phyloP scores from a whole-genome alignment of 1,284 basidiomycete genomes.

The Vanrija pseudolonga region DNA sequence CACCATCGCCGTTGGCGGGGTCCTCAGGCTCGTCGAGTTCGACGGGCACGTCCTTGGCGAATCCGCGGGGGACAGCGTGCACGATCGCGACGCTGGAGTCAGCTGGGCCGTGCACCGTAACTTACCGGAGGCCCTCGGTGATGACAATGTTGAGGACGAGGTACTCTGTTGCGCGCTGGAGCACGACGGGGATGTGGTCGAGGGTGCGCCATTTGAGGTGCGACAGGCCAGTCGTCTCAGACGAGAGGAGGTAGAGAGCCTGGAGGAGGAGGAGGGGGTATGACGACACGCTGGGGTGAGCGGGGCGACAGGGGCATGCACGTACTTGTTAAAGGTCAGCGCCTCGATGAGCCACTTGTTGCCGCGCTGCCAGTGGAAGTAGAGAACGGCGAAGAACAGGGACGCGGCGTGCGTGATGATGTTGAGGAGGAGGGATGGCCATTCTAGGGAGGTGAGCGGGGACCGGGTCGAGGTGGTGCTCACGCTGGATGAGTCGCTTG shows the following conservation, averaged over 20 bases:
- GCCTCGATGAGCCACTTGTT: slow-evolving; percentile 35
- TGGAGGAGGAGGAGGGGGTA: slow-evolving; percentile 37
- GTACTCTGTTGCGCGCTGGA: slow-evolving; percentile 27
- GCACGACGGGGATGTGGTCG: slow-evolving; percentile 22
- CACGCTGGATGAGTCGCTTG: slow-evolving; percentile 26
- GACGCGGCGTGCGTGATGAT: slow-evolving; percentile 33
- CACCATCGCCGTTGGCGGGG: too few species aligned
- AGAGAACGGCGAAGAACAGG: slow-evolving; percentile 22
- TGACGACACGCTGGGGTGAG: slow-evolving; percentile 31
- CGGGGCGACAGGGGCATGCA: not conserved
- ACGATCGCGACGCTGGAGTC: not conserved
- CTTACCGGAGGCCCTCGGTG: slow-evolving; percentile 31
- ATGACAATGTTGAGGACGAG: slow-evolving; percentile 35
- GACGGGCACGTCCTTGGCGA: too few species aligned
- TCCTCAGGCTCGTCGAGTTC: too few species aligned
- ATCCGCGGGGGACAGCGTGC: too few species aligned
- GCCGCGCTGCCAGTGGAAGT: slow-evolving; percentile 16
- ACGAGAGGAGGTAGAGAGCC: slow-evolving; percentile 25
- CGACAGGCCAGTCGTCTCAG: slow-evolving; percentile 13
- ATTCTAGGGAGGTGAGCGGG: slow-evolving; percentile 16
- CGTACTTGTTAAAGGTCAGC: slow-evolving; percentile 41
- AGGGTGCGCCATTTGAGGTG: slow-evolving; percentile 38
- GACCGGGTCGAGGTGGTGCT: not conserved
- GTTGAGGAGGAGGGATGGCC: slow-evolving; percentile 37
- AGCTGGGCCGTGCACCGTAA: not conserved